phyloP scores from a whole-genome alignment of 2,329 filamentous ascomycete genomes.

The Cercospora sesami region DNA sequence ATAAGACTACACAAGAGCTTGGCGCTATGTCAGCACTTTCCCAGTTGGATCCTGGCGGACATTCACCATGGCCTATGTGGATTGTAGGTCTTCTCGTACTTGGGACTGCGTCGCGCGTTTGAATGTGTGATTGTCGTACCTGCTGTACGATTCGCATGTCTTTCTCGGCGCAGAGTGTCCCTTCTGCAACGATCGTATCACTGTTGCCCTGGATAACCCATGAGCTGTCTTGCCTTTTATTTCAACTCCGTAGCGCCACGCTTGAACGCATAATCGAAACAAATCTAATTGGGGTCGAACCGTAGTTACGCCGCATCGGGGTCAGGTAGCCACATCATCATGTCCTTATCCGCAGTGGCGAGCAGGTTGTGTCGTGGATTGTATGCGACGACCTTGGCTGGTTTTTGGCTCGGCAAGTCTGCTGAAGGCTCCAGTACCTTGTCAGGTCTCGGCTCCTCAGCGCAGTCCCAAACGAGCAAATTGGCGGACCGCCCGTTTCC shows the following conservation, averaged over 20 bases:
- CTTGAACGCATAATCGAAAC: neutral
- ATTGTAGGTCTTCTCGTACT: neutral
- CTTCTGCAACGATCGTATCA: neutral
- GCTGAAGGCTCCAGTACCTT: conserved; percentile 62
- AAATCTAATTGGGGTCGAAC: neutral
- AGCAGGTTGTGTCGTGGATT: conserved; percentile 92
- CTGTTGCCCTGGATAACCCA: neutral
- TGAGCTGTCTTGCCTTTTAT: neutral
- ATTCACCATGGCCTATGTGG: neutral
- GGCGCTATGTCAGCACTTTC: neutral
- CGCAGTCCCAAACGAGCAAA: conserved; percentile 81
- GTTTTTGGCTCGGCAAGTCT: conserved; percentile 63
- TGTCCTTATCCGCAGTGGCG: conserved; percentile 81
- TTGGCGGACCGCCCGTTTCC: conserved; percentile 67
- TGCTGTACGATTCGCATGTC: neutral
- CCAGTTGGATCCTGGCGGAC: neutral
- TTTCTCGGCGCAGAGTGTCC: neutral
- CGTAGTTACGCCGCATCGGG: conserved; percentile 4
- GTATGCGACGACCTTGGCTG: conserved; percentile 75
- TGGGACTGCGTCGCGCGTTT: neutral
- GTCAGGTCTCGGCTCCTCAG: conserved; percentile 56
- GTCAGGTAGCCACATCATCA: conserved; percentile 46
- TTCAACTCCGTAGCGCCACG: neutral
- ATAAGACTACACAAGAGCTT: neutral
- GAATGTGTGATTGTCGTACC: neutral